A percentile compares a stretch with the other conserved stretches of the same genome.
These are phyloP conservation scores for Ballota nigra DNA, from an alignment of 257 asterid genomes.

Conservation along the genomic window DNA sequence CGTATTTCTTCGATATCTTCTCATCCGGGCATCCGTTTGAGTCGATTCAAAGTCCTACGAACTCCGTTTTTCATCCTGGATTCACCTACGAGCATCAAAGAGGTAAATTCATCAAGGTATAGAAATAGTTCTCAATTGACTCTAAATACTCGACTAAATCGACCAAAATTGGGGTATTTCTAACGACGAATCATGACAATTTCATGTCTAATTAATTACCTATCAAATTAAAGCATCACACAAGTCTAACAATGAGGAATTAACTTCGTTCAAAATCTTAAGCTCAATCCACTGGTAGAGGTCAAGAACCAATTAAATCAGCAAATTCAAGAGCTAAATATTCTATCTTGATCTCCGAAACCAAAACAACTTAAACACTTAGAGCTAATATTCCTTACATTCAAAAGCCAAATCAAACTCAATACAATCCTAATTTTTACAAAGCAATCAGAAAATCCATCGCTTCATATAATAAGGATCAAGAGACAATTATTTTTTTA, in stretches of 20 bases:
- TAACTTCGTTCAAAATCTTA: neutral
- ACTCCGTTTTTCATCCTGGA: too few relatives aligned
- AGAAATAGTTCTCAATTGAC: too few relatives aligned
- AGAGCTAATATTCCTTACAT: neutral
- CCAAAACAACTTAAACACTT: neutral
- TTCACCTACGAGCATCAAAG: too few relatives aligned
- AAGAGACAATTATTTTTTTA: neutral
- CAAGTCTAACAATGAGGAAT: neutral
- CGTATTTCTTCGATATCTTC: too few relatives aligned
- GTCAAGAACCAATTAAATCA: neutral
- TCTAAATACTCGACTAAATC: too few relatives aligned
- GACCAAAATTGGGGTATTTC: too few relatives aligned
- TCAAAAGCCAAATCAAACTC: neutral
- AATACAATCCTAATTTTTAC: neutral
- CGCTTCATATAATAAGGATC: neutral
- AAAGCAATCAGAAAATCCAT: slow-evolving; percentile 1
- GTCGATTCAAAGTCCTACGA: too few relatives aligned
- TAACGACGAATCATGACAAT: too few relatives aligned
- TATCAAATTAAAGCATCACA: neutral
- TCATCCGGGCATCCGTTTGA: too few relatives aligned
- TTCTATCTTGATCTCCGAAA: neutral
- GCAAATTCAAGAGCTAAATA: neutral
- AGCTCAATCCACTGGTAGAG: slow-evolving; percentile 2
- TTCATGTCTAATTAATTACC: too few relatives aligned
- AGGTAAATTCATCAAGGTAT: too few relatives aligned